phyloP scores from a whole-genome alignment of 2,329 filamentous ascomycete species.

The Elsinoe ampelina region DNA sequence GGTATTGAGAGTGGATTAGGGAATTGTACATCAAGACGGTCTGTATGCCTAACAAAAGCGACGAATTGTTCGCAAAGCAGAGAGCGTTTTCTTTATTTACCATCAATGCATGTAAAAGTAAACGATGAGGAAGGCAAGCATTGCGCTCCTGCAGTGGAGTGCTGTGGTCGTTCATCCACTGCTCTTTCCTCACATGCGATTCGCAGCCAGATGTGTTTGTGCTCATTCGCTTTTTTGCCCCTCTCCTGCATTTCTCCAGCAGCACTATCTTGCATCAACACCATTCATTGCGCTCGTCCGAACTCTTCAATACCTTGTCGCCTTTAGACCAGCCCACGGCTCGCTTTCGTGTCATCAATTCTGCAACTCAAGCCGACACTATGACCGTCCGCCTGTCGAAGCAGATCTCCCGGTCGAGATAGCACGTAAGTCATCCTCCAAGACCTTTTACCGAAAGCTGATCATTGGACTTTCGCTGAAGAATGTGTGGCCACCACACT shows the following conservation, averaged over 20 bases:
- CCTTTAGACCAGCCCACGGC: background rate
- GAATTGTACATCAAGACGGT: conserved; percentile 3
- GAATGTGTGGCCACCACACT: conserved; percentile 5
- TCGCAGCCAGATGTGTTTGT: background rate
- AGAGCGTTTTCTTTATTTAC: conserved; percentile 5
- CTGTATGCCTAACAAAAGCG: conserved; percentile 13
- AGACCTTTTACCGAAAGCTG: background rate
- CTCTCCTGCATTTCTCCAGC: background rate
- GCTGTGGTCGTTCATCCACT: background rate
- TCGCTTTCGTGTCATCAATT: background rate
- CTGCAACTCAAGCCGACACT: background rate
- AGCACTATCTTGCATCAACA: background rate
- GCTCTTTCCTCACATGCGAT: background rate
- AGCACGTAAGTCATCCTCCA: background rate
- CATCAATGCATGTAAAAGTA: background rate
- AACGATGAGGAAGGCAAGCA: background rate
- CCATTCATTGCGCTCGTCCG: background rate
- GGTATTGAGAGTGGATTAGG: conserved; percentile 62
- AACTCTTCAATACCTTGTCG: background rate
- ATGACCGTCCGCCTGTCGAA: background rate
- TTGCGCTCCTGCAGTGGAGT: background rate
- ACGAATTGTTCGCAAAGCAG: background rate
- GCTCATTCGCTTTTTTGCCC: background rate
- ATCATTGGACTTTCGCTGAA: conserved; percentile 5
- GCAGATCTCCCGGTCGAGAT: background rate